Percentiles rank a stretch among this genome's conserved stretches.
These are phyloP conservation scores for Dentipellis sp. DNA, from an alignment of 768 basidiomycete genomes.

Conservation along the genomic window DNA sequence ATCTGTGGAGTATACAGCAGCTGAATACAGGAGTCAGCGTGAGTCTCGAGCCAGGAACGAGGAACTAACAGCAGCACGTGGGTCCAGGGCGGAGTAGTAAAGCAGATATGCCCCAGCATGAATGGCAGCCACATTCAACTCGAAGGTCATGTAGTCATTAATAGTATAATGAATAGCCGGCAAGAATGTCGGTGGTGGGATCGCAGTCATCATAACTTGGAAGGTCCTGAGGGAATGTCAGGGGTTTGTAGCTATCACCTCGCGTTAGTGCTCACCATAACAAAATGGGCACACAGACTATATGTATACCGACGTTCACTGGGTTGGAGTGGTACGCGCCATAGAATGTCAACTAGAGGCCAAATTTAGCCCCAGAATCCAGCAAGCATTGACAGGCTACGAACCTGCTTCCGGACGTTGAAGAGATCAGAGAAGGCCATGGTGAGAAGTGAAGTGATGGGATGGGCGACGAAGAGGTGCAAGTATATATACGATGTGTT, in stretches of 20 bases:
- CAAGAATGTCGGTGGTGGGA: constrained; percentile 26
- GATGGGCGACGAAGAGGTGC: background rate
- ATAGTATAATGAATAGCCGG: constrained; percentile 42
- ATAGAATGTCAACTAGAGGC: constrained; percentile 75
- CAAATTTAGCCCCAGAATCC: constrained; percentile 5
- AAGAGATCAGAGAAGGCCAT: constrained; percentile 35
- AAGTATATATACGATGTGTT: too few relatives aligned
- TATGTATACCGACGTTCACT: constrained; percentile 77
- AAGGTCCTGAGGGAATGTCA: constrained; percentile 42
- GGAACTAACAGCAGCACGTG: constrained; percentile 68
- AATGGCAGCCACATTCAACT: constrained; percentile 59
- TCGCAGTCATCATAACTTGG: constrained; percentile 38
- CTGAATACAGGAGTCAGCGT: constrained; percentile 29
- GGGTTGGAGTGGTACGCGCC: constrained; percentile 86
- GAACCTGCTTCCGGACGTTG: constrained; percentile 64
- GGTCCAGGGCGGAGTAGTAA: constrained; percentile 81
- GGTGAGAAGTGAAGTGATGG: background rate
- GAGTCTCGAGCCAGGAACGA: background rate
- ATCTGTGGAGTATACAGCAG: constrained; percentile 74
- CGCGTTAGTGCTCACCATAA: constrained; percentile 47
- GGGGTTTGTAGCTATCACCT: background rate
- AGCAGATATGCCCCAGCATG: constrained; percentile 46
- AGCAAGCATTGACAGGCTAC: constrained; percentile 5
- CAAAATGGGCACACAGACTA: constrained; percentile 76
- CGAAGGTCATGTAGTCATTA: constrained; percentile 58